Evolutionary conservation across 129 eudicot species (phyloP).

Genomic region (Flaveria linearis): DNA sequence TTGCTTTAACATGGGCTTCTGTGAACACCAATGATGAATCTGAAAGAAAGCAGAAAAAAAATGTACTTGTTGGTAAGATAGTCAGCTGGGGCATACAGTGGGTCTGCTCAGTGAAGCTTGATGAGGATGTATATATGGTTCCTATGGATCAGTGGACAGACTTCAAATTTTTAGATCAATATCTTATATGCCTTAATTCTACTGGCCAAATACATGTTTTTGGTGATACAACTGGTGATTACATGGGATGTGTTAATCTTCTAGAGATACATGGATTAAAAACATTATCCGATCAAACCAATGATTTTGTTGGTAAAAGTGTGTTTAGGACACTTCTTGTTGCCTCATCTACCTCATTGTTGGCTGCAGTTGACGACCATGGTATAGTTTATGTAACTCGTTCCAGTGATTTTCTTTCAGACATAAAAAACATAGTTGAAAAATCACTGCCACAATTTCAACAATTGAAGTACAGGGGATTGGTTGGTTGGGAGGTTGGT

Average conservation of each 20-base stretch:
- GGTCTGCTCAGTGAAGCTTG: conserved; percentile 73
- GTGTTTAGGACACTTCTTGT: conserved; percentile 61
- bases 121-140: conserved; percentile 43
- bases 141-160: conserved; percentile 67
- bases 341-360: conserved; percentile 60
- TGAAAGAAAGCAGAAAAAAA: conserved; percentile 35
- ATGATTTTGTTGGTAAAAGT: conserved; percentile 37
- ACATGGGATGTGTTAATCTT: conserved; percentile 53
- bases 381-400: conserved; percentile 66
- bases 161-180: conserved; percentile 63
- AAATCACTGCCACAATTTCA: conserved; percentile 41
- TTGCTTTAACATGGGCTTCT: conserved; percentile 43
- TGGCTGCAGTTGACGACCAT: conserved; percentile 70
- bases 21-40: conserved; percentile 25
- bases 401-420: conserved; percentile 49
- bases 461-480: conserved; percentile 47
- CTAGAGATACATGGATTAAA: conserved; percentile 36
- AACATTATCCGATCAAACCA: conserved; percentile 21
- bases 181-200: conserved; percentile 71
- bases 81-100: conserved; percentile 73
- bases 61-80: conserved; percentile 59
- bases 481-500: conserved; percentile 81
- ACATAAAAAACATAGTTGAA: conserved; percentile 38
- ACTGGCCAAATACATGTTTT: conserved; percentile 60
- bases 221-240: conserved; percentile 63